Evolutionary conservation across 306 rosid species (phyloP), one percentile per base, ranked within the genome.

Genomic region (Cicer chorassanicum): DNA sequence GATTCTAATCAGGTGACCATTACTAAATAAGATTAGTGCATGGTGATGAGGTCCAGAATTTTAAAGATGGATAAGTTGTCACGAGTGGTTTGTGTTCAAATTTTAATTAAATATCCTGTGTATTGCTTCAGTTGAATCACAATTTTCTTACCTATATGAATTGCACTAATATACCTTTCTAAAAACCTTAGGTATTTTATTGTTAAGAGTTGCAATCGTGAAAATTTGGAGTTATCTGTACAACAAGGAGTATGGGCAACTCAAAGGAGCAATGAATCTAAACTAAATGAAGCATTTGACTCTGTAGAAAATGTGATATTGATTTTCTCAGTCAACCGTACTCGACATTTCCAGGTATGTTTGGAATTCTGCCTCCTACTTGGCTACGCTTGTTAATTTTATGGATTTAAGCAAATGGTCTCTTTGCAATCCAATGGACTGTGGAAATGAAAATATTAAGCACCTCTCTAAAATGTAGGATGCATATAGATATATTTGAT

Each of bases 221-320:
- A 95, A 88, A 95, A 95, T 86, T 87, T 95, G 96, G 99, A 95
- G 88, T 86, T 95, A 73, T 95, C 98, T 74, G 99, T 95, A 48
- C 99, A 92, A 87, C 99, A 95, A 95, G 98, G 98, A 83, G 96
- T 95, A 63, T 95, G 99, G 98, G 99, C 99, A 80, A 95, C 99
- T 81, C 99, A 95, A 86, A 90, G 98, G 73, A 95, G 99, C 93
- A 95, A 95, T 56, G 99, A 95, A 73, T 90, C 99, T 74, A 95
- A 95, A 86, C 89, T 95, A 57, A 95, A 89, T 79, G 99, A 95
- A 89, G 99, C 99, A 69, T 92, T 92, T 82, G 99, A 95, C 86
- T 86, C 87, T 68, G 93, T 92, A 70, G 99, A 89, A 67, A 95
- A 95, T 80, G 99, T 95, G 78, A 90, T 95, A 82, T 84, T 95